Base-by-base conservation (phyloP, 2,329 filamentous ascomycete genomes). In the Exophiala calicioides region DNA sequence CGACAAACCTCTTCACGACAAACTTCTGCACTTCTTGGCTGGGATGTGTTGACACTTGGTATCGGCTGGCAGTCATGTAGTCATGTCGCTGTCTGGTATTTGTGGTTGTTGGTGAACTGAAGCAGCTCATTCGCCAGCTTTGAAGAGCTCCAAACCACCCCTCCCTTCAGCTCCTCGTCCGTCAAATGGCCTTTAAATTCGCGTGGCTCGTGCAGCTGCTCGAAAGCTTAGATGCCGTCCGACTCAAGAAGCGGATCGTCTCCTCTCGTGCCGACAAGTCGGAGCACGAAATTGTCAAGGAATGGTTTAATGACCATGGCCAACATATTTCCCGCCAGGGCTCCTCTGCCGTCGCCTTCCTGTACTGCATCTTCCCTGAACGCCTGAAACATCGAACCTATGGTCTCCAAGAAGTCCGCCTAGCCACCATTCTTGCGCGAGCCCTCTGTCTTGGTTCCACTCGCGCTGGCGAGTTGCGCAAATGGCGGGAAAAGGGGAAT, bases 321-420 rank as follows among this genome's bases (percentile, higher is more conserved):
- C 65, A 66, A 12, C 66, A 68, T 1, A 74, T 95, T 12, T 69
- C 83, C 60, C 71, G 74, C 0, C 68, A 78, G 5, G 72, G 77
- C 20, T 80, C 79, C 1, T 71, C 83, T 58, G 71, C 75, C 1
- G 70, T 79, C 1, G 84, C 86, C 2, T 68, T 95, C 1, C 71
- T 95, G 0, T 90, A 86, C 1, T 83, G 84, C 2, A 67, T 96
- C 1, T 77, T 94, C 0, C 88, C 90, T 0, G 84, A 90, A 53
- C 82, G 78, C 55, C 77, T 89, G 42, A 83, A 81, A 2, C 89
- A 95, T 61, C 79, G 88, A 20, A 86, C 91, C 2, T 95, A 90
- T 62, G 78, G 75, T 27, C 73, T 95, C 1, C 80, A 87, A 60
- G 71, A 79, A 21, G 60, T 58, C 4, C 74, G 71, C 0, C 72